A percentile compares a stretch with the other conserved stretches of the same genome.
phyloP scores from a whole-genome alignment of 2,329 filamentous ascomycete genomes.

The Trematosphaeria pertusa region DNA sequence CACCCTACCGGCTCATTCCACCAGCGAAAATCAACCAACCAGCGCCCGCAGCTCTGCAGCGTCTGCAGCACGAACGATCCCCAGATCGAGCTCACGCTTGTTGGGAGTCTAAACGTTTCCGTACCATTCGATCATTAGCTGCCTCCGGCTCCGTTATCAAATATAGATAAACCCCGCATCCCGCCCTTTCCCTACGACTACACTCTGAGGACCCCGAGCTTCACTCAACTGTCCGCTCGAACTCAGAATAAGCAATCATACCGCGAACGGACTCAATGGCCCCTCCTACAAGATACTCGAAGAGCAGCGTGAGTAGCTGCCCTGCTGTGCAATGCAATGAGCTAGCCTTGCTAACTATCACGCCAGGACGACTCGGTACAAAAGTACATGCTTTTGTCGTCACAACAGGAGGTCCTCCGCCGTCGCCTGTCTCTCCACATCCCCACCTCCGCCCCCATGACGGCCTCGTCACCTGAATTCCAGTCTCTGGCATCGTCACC shows the following conservation, averaged over 20 bases:
- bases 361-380: conserved; percentile 41
- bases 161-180: conserved; percentile 12
- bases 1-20: conserved; percentile 17
- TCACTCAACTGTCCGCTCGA: background rate
- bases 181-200: background rate
- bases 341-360: conserved; percentile 17
- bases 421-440: conserved; percentile 48
- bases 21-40: conserved; percentile 18
- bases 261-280: conserved; percentile 9
- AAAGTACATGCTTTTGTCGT: conserved; percentile 49
- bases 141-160: background rate
- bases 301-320: conserved; percentile 28
- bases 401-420: conserved; percentile 50
- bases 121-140: background rate
- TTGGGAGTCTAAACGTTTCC: conserved; percentile 11
- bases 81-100: conserved; percentile 14
- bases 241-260: background rate
- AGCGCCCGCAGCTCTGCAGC: conserved; percentile 17
- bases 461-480: conserved; percentile 44
- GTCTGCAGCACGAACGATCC: conserved; percentile 8
- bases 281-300: conserved; percentile 26
- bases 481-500: conserved; percentile 46
- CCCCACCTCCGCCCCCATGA: conserved; percentile 40
- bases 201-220: background rate
- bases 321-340: background rate